Conservation (phyloP, 1,284 basidiomycete genomes). For the Cryptococcus sp. region DNA sequence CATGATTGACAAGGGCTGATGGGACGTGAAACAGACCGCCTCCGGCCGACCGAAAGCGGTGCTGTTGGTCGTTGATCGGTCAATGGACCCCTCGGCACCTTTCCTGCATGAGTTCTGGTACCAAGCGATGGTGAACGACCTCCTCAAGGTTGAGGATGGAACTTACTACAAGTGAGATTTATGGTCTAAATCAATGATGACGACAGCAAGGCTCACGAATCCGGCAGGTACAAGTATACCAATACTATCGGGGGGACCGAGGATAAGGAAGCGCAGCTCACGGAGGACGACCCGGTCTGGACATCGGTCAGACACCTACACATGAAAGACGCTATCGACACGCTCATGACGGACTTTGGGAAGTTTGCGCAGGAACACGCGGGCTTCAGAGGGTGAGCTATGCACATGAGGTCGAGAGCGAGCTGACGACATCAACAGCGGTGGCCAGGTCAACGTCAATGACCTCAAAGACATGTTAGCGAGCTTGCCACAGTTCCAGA, state of each 20-base stretch:
- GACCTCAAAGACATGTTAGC: constrained; percentile 99
- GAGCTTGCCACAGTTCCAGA: constrained; percentile 89
- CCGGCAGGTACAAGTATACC: constrained; percentile 78
- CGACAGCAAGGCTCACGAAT: neutral
- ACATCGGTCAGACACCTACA: constrained; percentile 91
- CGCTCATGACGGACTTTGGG: constrained; percentile 91
- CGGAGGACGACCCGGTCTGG: constrained; percentile 89
- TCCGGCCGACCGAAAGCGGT: constrained; percentile 65
- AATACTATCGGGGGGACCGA: constrained; percentile 74
- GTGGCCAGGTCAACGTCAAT: constrained; percentile 80
- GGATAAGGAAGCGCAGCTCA: constrained; percentile 79
- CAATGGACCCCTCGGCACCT: constrained; percentile 90
- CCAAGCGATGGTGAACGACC: constrained; percentile 97
- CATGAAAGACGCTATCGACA: constrained; percentile 97
- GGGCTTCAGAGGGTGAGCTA: constrained; percentile 67
- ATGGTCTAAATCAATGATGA: neutral
- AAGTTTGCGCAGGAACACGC: constrained; percentile 90
- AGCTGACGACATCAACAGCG: constrained; percentile 40
- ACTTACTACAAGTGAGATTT: constrained; percentile 74
- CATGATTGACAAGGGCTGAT: constrained; percentile 1
- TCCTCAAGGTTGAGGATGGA: constrained; percentile 85
- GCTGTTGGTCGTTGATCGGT: constrained; percentile 89
- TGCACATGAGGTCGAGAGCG: neutral
- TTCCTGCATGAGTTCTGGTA: constrained; percentile 98
- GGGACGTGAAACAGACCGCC: constrained; percentile 25